phyloP scores from a whole-genome alignment of 2,329 filamentous ascomycete species.

The Aspergillus proliferans region DNA sequence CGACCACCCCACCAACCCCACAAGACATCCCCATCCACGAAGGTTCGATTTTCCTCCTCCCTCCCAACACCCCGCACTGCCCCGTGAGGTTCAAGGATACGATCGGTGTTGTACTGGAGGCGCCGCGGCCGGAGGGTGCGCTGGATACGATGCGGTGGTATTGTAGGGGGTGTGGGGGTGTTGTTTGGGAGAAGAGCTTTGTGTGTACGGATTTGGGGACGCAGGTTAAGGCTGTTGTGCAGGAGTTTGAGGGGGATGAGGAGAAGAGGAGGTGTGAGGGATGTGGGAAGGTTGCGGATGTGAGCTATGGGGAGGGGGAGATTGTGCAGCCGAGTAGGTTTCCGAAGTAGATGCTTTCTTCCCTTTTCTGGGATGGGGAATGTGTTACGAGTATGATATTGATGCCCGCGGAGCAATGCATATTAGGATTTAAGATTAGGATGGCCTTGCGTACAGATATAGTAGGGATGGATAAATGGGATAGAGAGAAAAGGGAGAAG shows the following conservation, averaged over 20 bases:
- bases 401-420: not conserved
- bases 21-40: conserved; percentile 84
- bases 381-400: not conserved
- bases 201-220: conserved; percentile 85
- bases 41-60: conserved; percentile 89
- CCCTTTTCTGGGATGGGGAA: too few relatives aligned
- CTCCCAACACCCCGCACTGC: conserved; percentile 92
- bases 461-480: not conserved
- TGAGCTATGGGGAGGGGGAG: conserved; percentile 35
- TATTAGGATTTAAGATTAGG: conserved; percentile 2
- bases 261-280: conserved; percentile 66
- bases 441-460: conserved; percentile 1
- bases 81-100: conserved; percentile 89
- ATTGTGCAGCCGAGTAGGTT: conserved; percentile 37
- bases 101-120: conserved; percentile 89
- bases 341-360: conserved; percentile 20
- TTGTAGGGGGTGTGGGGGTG: conserved; percentile 61
- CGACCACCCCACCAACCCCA: conserved; percentile 52
- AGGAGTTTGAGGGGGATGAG: conserved; percentile 67
- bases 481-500: conserved; percentile 4
- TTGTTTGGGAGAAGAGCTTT: conserved; percentile 82
- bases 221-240: conserved; percentile 88
- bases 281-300: conserved; percentile 70
- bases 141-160: conserved; percentile 88
- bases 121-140: conserved; percentile 63